These are phyloP conservation scores for Gnomoniopsis smithogilvyi DNA, from an alignment of 2,329 filamentous ascomycete genomes.

Conservation along the genomic window DNA sequence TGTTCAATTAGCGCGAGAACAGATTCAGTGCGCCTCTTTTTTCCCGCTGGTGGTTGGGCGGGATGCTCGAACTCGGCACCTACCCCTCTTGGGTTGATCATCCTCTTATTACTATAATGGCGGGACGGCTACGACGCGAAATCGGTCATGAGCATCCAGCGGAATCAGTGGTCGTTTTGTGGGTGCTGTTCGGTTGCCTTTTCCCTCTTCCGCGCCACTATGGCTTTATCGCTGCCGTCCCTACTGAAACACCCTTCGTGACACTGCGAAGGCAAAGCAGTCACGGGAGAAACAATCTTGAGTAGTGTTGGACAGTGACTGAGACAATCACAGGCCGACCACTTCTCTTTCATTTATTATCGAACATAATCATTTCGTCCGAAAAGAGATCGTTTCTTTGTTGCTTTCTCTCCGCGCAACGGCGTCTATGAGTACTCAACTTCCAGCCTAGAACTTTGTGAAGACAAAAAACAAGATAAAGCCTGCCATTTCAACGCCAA, in stretches of 20 bases:
- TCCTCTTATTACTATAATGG: not conserved
- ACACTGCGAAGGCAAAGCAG: not conserved
- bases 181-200: not conserved
- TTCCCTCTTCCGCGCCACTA: not conserved
- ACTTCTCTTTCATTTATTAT: slow-evolving; percentile 1
- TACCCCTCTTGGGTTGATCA: not conserved
- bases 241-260: slow-evolving; percentile 12
- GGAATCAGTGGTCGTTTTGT: not conserved
- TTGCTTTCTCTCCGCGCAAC: not conserved
- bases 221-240: not conserved
- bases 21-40: not conserved
- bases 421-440: not conserved
- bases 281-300: not conserved
- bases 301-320: not conserved
- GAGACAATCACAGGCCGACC: slow-evolving; percentile 5
- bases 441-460: not conserved
- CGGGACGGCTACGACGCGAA: not conserved
- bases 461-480: not conserved
- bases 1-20: not conserved
- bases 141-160: not conserved
- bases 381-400: not conserved
- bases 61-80: not conserved
- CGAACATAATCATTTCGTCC: not conserved
- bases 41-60: not conserved
- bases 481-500: not conserved